Percentiles rank a stretch among this genome's conserved stretches.
Conservation (phyloP, 176 grass and related monocot genomes). For the Oryza brachyantha region DNA sequence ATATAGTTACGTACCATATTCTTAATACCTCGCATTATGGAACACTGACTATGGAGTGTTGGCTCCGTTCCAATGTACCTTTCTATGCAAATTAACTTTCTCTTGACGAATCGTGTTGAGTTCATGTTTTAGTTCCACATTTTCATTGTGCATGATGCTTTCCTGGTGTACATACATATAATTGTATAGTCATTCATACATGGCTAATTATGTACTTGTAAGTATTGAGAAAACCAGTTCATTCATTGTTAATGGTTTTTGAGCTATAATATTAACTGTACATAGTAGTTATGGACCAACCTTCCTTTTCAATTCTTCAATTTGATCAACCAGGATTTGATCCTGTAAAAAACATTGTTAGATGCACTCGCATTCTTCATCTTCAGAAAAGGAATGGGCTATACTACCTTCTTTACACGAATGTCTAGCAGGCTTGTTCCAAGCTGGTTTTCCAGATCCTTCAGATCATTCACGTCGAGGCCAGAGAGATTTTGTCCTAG, state of each 20-base stretch:
- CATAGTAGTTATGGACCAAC: slow-evolving; percentile 12
- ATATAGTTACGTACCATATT: too few relatives aligned
- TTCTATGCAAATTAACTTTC: slow-evolving; percentile 56
- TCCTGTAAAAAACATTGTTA: slow-evolving; percentile 44
- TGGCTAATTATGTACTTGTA: too few relatives aligned
- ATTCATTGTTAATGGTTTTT: too few relatives aligned
- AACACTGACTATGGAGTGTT: too few relatives aligned
- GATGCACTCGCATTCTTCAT: not conserved
- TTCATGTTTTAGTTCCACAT: slow-evolving; percentile 61
- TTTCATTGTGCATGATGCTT: slow-evolving; percentile 63
- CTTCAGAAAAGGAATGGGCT: not conserved
- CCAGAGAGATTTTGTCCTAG: slow-evolving; percentile 72
- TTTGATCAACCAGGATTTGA: slow-evolving; percentile 60
- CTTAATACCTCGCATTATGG: too few relatives aligned
- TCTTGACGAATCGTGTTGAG: slow-evolving; percentile 59
- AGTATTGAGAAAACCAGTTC: too few relatives aligned
- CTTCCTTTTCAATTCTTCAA: slow-evolving; percentile 72
- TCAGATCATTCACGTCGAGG: slow-evolving; percentile 59
- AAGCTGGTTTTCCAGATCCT: slow-evolving; percentile 61
- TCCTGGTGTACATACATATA: too few relatives aligned
- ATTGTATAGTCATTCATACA: too few relatives aligned
- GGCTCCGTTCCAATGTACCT: slow-evolving; percentile 27
- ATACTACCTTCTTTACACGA: slow-evolving; percentile 60
- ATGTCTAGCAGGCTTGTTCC: slow-evolving; percentile 54
- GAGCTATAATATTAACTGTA: too few relatives aligned